Evolutionary conservation across 345 rosid genomes (phyloP), one percentile per base, ranked within the genome.

Genomic region (Eucalyptus pumila): DNA sequence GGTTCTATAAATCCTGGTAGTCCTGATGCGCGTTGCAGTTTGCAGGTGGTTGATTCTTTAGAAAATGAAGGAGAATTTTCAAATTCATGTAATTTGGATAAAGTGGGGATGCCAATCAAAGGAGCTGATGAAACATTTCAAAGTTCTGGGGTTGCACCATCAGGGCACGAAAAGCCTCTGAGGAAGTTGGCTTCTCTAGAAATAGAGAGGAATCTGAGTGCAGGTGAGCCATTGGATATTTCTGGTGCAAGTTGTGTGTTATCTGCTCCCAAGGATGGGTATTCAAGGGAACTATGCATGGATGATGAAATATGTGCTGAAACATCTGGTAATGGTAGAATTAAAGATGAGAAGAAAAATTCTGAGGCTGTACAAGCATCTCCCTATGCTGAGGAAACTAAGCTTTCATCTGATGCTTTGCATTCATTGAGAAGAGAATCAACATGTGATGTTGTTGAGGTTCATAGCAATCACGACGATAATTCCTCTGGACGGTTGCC

Each of bases 201-300:
- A 69, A 89, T 62, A 85, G 90, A 88, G 87, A 27, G 42, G 80
- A 87, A 89, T 51, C 88, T 89, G 85, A 56, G 47, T 89, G 44
- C 80, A 72, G 89, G 89, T 87, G 89, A 92, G 87, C 30, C 86
- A 89, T 40, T 85, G 76, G 90, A 90, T 91, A 87, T 89, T 90
- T 89, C 89, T 89, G 90, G 89, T 90, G 90, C 89, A 80, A 92
- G 88, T 90, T 47, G 65, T 54, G 88, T 86, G 89, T 58, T 89
- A 81, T 88, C 94, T 90, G 72, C 93, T 87, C 34, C 90, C 58
- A 80, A 89, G 72, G 91, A 92, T n/a, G 88, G 54, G 86, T 89
- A 80, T 56, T 87, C 90, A 32, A 91, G 89, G 88, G 93, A 90
- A 47, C 58, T 47, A 49, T 89, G 87, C 90, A 86, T 83, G 87